Conservation (phyloP, 352 stramenopile species). For the Halophytophthora polymorphica region DNA sequence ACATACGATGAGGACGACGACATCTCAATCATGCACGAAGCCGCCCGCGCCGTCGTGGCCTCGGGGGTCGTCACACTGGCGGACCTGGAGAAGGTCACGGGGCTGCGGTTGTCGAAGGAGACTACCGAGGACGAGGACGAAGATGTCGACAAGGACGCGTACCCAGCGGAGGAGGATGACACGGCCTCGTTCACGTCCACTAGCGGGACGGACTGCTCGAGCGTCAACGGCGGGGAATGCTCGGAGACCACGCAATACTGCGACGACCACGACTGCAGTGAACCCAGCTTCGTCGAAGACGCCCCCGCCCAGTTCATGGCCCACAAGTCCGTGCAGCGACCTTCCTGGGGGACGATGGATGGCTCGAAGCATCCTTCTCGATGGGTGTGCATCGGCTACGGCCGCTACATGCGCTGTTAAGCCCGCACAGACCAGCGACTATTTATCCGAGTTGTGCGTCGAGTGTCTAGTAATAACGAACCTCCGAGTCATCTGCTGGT, state of each 20-base stretch:
- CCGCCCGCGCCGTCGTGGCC: slow-evolving; percentile 18
- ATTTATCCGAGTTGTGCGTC: slow-evolving; percentile 16
- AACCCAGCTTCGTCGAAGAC: neutral
- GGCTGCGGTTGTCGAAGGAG: slow-evolving; percentile 17
- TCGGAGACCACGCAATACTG: slow-evolving; percentile 7
- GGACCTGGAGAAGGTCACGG: slow-evolving; percentile 24
- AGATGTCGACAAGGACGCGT: neutral
- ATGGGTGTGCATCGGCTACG: slow-evolving; percentile 30
- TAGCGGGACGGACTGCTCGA: slow-evolving; percentile 19
- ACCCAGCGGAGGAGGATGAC: slow-evolving; percentile 17
- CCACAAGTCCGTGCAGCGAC: slow-evolving; percentile 1
- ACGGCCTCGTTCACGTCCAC: slow-evolving; percentile 19
- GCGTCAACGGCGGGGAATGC: slow-evolving; percentile 14
- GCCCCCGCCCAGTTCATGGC: neutral
- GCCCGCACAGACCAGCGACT: neutral
- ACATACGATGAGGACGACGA: slow-evolving; percentile 7
- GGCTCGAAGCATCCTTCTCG: slow-evolving; percentile 5
- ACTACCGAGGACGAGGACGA: neutral
- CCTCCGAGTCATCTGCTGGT: neutral
- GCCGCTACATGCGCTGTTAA: slow-evolving; percentile 21
- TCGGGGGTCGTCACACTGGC: slow-evolving; percentile 24
- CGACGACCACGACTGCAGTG: neutral
- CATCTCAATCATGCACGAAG: slow-evolving; percentile 22
- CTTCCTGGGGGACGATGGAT: neutral
- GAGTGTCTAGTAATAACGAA: neutral